Evolutionary conservation across 2,329 filamentous ascomycete genomes (phyloP).

Genomic region (Pyrenochaeta sp.): DNA sequence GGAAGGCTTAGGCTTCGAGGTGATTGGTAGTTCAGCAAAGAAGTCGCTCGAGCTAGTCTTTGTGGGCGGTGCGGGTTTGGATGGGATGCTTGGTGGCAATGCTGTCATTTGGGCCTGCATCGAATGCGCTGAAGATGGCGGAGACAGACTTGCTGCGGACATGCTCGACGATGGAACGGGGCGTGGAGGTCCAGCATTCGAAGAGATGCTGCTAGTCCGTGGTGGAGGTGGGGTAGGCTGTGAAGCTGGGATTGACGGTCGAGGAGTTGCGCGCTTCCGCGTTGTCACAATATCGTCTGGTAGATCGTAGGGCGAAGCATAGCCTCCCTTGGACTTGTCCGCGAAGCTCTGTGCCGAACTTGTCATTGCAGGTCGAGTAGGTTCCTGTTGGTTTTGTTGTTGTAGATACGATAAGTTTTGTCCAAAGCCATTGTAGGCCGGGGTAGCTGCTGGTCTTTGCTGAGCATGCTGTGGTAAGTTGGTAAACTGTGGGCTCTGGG

Average conservation of each 20-base stretch:
- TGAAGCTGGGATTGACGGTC: slow-evolving; percentile 35
- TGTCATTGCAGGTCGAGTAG: slow-evolving; percentile 61
- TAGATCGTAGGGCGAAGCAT: slow-evolving; percentile 92
- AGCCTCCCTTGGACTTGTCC: slow-evolving; percentile 89
- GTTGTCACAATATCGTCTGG: slow-evolving; percentile 85
- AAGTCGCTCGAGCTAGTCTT: slow-evolving; percentile 52
- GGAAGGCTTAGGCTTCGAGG: slow-evolving; percentile 51
- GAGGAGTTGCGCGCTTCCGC: slow-evolving; percentile 62
- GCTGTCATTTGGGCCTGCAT: slow-evolving; percentile 42
- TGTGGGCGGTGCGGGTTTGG: slow-evolving; percentile 37
- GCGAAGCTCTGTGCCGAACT: slow-evolving; percentile 77
- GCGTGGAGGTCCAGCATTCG: slow-evolving; percentile 24
- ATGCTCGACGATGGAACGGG: slow-evolving; percentile 40
- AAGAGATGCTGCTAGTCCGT: slow-evolving; percentile 68
- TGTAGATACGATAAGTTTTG: slow-evolving; percentile 37
- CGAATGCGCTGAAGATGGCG: slow-evolving; percentile 52
- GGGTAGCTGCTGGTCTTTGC: slow-evolving; percentile 22
- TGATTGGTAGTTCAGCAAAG: slow-evolving; percentile 59
- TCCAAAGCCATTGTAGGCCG: slow-evolving; percentile 43
- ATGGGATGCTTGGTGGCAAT: slow-evolving; percentile 29
- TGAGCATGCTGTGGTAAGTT: slow-evolving; percentile 21
- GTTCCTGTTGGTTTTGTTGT: slow-evolving; percentile 25
- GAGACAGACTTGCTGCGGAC: slow-evolving; percentile 49
- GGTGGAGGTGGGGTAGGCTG: slow-evolving; percentile 62
- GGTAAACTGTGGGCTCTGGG: slow-evolving; percentile 60